Evolutionary conservation across 2,329 filamentous ascomycete genomes (phyloP), one percentile per base, ranked within the genome.

Genomic region (Penicillium sp.): DNA sequence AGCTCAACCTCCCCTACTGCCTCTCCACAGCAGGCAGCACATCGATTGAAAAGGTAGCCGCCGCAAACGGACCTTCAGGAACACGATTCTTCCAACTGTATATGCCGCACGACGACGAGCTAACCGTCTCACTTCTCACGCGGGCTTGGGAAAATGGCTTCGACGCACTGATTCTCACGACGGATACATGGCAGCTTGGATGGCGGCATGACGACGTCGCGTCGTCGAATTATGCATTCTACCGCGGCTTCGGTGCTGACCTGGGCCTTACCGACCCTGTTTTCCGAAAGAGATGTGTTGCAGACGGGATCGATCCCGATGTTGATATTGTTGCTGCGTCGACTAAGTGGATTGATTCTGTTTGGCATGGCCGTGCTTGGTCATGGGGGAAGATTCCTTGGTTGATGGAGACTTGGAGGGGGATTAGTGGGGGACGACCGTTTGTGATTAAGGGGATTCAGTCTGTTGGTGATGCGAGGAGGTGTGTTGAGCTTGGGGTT

Each of bases 401-500:
- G 86, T 68, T 90, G 45, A 83, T 85, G 58, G 75, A 82, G 66
- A 77, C 81, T 23, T 83, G 86, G 77, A 80, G 78, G 70, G 74
- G 78, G 57, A 81, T 84, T 33, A 79, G 73, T 1, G 81, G 81
- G 0, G 78, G 85, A 8, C 80, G 81, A 76, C 86, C 67, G 63
- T 90, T 78, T 75, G 87, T 62, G 49, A 71, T 91, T 27, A 91
- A 91, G 72, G 88, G 88, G 0, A 83, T 91, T n/a, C 87, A 90
- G 75, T 84, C 82, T 15, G 82, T 84, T 0, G 77, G 79, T 41
- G 89, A 91, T 70, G 88, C 88, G 15, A 76, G 79, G 52, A 79
- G 77, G 63, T 85, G 85, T 2, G 79, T 86, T 36, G 80, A 87
- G 51, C 67, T 80, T 13, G 87, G 86, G 0, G 82, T 84, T 3